Conservation (phyloP, 768 basidiomycete species). For the Macrolepiota fuliginosa region DNA sequence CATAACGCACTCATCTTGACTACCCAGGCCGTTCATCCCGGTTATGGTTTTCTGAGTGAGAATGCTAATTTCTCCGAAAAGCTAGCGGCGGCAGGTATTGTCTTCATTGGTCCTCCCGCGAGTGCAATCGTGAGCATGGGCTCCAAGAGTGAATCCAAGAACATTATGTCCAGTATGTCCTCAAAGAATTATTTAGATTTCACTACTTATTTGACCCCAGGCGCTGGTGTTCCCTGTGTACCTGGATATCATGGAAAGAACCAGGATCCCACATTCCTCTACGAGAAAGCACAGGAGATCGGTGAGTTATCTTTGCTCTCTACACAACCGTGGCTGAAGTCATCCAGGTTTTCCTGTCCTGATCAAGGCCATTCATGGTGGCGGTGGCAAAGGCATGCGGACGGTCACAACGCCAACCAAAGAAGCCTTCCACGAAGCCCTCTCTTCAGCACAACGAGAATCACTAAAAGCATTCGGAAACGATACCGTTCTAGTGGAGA, state of each 20-base stretch:
- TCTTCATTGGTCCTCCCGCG: conserved; percentile 89
- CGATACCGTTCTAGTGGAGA: conserved; percentile 83
- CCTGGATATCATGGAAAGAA: conserved; percentile 90
- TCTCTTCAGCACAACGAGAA: conserved; percentile 88
- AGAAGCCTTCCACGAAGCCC: conserved; percentile 74
- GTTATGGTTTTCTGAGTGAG: conserved; percentile 92
- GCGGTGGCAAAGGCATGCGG: conserved; percentile 96
- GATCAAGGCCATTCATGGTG: conserved; percentile 96
- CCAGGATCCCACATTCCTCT: conserved; percentile 73
- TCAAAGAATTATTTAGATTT: background rate
- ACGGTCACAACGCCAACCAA: conserved; percentile 56
- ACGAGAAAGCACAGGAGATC: conserved; percentile 65
- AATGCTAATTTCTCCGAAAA: conserved; percentile 79
- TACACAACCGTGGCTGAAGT: background rate
- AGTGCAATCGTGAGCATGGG: conserved; percentile 93
- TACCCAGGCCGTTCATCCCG: conserved; percentile 85
- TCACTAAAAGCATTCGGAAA: conserved; percentile 87
- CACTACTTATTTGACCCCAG: conserved; percentile 30
- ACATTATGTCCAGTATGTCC: conserved; percentile 78
- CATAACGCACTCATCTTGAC: background rate
- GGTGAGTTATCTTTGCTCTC: conserved; percentile 34
- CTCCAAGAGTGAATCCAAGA: conserved; percentile 95
- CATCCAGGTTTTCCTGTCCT: conserved; percentile 78
- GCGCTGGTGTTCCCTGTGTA: conserved; percentile 88
- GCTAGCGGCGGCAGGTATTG: conserved; percentile 75